phyloP scores from a whole-genome alignment of 805 yeast species.

The Lachancea thermotolerans region DNA sequence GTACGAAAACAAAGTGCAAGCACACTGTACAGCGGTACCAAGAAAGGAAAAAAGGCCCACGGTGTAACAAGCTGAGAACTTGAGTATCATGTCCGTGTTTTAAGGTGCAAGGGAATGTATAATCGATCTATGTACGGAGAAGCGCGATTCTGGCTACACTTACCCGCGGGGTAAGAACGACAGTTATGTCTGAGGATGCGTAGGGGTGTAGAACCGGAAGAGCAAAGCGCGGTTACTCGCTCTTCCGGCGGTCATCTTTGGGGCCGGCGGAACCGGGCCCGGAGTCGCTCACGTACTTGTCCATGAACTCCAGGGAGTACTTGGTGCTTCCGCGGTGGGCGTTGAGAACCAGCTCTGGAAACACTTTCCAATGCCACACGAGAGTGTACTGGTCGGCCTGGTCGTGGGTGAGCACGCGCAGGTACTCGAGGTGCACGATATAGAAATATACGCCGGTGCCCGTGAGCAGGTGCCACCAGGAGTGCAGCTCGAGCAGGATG shows the following conservation, averaged over 20 bases:
- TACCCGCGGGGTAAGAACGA: too few species aligned
- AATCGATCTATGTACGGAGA: not conserved
- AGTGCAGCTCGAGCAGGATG: slow-evolving; percentile 81
- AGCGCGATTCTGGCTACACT: too few species aligned
- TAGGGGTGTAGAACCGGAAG: too few species aligned
- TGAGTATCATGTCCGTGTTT: too few species aligned
- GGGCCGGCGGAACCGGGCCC: not conserved
- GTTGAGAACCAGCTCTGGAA: slow-evolving; percentile 43
- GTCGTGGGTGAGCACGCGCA: slow-evolving; percentile 60
- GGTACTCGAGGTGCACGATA: slow-evolving; percentile 68
- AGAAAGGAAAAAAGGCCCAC: too few species aligned
- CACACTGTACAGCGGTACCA: too few species aligned
- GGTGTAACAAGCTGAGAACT: too few species aligned
- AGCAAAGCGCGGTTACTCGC: slow-evolving; percentile 1
- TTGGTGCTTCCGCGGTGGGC: slow-evolving; percentile 17
- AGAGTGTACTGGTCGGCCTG: slow-evolving; percentile 49
- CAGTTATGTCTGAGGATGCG: too few species aligned
- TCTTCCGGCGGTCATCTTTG: slow-evolving; percentile 3
- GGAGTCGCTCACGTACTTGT: not conserved
- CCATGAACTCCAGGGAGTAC: slow-evolving; percentile 19
- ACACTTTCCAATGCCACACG: slow-evolving; percentile 50
- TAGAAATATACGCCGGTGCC: slow-evolving; percentile 85
- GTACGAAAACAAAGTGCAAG: too few species aligned
- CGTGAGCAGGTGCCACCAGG: slow-evolving; percentile 94
- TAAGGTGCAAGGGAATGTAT: not conserved